phyloP scores from a whole-genome alignment of 2,329 filamentous ascomycete genomes.

The Setomelanomma holmii region DNA sequence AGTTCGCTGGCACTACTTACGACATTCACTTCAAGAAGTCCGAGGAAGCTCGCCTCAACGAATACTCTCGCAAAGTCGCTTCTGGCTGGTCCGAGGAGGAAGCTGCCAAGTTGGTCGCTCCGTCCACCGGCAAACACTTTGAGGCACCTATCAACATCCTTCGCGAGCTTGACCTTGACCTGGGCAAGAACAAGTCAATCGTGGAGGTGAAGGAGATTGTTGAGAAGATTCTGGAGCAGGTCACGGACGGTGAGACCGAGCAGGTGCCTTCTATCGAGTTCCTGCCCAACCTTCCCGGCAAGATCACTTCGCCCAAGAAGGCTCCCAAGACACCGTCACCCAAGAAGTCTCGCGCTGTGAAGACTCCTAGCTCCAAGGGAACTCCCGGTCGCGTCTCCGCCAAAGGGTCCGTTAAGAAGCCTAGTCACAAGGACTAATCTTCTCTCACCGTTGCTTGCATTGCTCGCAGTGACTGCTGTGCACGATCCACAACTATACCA shows the following conservation, averaged over 20 bases:
- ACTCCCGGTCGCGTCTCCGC: constrained; percentile 21
- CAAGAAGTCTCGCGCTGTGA: constrained; percentile 12
- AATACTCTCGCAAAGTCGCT: constrained; percentile 34
- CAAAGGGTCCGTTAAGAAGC: constrained; percentile 37
- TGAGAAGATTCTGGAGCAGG: constrained; percentile 37
- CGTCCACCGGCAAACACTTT: constrained; percentile 30
- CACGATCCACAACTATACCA: no score
- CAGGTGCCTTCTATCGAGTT: constrained; percentile 43
- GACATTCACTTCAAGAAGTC: constrained; percentile 44
- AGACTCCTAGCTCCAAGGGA: constrained; percentile 13
- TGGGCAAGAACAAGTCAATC: constrained; percentile 30
- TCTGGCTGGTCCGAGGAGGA: constrained; percentile 13
- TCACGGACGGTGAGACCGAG: constrained; percentile 30
- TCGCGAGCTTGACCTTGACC: constrained; percentile 31
- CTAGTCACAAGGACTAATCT: constrained; percentile 15
- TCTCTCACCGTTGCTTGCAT: background rate
- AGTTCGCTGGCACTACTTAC: constrained; percentile 41
- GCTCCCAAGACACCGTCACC: constrained; percentile 11
- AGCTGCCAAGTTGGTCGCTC: constrained; percentile 18
- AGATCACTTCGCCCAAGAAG: constrained; percentile 16
- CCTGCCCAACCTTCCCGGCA: constrained; percentile 34
- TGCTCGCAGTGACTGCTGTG: background rate
- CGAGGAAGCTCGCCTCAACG: constrained; percentile 42
- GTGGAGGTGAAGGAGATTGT: constrained; percentile 28
- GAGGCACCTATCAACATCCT: constrained; percentile 45